Base-by-base conservation (phyloP, 371 early-diverging fungal species). In the Zopfochytrium polystomum region DNA sequence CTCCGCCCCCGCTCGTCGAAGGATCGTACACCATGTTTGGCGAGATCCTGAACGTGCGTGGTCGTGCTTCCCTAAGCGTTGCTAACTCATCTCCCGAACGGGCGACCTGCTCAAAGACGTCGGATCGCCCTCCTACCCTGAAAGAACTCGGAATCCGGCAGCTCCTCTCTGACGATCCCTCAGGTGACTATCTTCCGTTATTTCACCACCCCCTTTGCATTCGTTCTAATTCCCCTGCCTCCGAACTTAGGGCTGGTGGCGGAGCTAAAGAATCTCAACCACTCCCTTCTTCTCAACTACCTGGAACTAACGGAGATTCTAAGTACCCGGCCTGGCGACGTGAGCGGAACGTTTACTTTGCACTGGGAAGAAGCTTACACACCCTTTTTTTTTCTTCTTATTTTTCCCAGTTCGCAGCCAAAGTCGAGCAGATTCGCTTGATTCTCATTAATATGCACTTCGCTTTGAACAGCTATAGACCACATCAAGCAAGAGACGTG, bases 181-280 rank as follows among this genome's bases (percentile, higher is more conserved):
- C 32, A 22, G 55, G 42, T 60, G 15, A 30, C 30, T 31, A 25
- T 31, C 23, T 5, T 27, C 33, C 51, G 23, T 5, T 31, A 1
- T 26, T 25, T 22, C 23, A 26, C 22, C 43, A 26, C 30, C 15
- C 23, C 9, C 32, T 27, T 52, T 52, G 32, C 32, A 52, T 22
- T 25, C 25, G 13, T 31, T 31, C 6, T 2, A 18, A 46, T 50
- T 48, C 26, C 13, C 13, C 18, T 42, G 45, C n/a, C 22, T 30
- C 58, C 23, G 52, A 20, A 23, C 34, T 23, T 73, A 83, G 90
- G 90, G 70, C 85, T 86, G 26, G 80, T 85, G 4, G 71, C 74
- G 20, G 89, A 90, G 66, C 75, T 91, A 32, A 87, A 88, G 54
- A 83, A 80, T 45, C 76, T 91, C 46, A 89, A 89, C 62, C 84